A percentile compares a stretch with the other conserved stretches of the same genome.
These are phyloP conservation scores for Paspalum notatum DNA, from an alignment of 176 grass and related monocot species.

Conservation along the genomic window DNA sequence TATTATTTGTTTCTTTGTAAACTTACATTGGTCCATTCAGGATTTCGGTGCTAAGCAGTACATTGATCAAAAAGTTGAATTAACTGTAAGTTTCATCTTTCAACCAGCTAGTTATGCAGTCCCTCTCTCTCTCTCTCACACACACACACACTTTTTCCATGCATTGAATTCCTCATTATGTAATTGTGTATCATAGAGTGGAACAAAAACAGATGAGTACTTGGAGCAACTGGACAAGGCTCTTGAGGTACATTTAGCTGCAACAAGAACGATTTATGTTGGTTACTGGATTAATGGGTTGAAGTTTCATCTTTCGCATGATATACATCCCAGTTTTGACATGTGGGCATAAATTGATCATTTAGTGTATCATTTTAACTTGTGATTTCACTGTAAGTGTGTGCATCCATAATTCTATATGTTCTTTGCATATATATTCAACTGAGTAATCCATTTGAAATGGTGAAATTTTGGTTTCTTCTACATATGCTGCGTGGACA, in stretches of 20 bases:
- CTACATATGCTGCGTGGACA: background rate
- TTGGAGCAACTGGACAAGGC: slow-evolving; percentile 85
- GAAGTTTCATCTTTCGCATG: background rate
- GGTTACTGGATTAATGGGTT: background rate
- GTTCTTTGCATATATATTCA: slow-evolving; percentile 22
- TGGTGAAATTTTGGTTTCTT: background rate
- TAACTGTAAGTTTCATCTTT: slow-evolving; percentile 56
- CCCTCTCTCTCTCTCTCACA: background rate
- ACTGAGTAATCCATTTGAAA: slow-evolving; percentile 2
- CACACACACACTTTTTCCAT: slow-evolving; percentile 23
- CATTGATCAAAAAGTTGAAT: slow-evolving; percentile 91
- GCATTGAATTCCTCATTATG: slow-evolving; percentile 15
- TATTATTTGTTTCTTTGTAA: slow-evolving; percentile 8
- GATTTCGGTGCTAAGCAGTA: slow-evolving; percentile 66
- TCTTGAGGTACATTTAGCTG: slow-evolving; percentile 60
- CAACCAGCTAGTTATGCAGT: slow-evolving; percentile 10
- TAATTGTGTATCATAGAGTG: slow-evolving; percentile 63
- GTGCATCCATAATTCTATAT: background rate
- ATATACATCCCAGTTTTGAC: background rate
- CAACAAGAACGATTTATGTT: background rate
- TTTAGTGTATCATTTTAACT: background rate
- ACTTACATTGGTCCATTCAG: slow-evolving; percentile 44
- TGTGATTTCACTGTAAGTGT: background rate
- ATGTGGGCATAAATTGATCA: background rate
- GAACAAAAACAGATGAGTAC: slow-evolving; percentile 80